Conservation (phyloP, 345 rosid species). For the Moringa oleifera region DNA sequence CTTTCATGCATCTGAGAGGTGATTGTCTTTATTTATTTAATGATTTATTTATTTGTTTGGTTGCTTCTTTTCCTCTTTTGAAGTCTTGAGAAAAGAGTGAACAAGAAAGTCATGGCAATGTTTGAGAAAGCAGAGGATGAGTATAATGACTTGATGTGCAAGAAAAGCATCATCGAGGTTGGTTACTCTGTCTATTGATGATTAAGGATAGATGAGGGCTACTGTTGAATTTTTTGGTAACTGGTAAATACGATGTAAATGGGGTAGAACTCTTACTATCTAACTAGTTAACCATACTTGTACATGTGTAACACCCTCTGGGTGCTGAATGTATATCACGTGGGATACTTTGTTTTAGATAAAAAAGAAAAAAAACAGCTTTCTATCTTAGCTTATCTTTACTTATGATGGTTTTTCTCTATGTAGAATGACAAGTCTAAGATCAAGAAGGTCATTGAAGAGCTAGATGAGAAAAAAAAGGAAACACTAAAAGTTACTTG, state of each 20-base stretch:
- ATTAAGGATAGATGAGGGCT: no score
- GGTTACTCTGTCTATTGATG: no score
- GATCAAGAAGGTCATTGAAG: slow-evolving; percentile 91
- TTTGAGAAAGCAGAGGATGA: slow-evolving; percentile 99
- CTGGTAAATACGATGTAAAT: no score
- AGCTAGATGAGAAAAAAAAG: slow-evolving; percentile 95
- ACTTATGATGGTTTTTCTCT: slow-evolving; percentile 10
- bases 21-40: no score
- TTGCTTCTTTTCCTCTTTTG: slow-evolving; percentile 13
- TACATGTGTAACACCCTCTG: no score
- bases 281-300: no score
- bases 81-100: slow-evolving; percentile 92
- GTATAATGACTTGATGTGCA: slow-evolving; percentile 71
- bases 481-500: slow-evolving; percentile 89
- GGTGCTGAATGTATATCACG: no score
- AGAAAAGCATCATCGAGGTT: slow-evolving; percentile 93
- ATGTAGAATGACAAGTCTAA: slow-evolving; percentile 78
- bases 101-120: slow-evolving; percentile 98
- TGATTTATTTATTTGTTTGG: slow-evolving; percentile 3
- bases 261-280: no score
- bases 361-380: no score
- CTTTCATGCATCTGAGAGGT: slow-evolving; percentile 8
- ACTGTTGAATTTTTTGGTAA: no score
- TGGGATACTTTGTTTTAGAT: no score
- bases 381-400: slow-evolving; percentile 7